Evolutionary conservation across 345 rosid species (phyloP), one percentile per base, ranked within the genome.

Genomic region (Hevea brasiliensis): DNA sequence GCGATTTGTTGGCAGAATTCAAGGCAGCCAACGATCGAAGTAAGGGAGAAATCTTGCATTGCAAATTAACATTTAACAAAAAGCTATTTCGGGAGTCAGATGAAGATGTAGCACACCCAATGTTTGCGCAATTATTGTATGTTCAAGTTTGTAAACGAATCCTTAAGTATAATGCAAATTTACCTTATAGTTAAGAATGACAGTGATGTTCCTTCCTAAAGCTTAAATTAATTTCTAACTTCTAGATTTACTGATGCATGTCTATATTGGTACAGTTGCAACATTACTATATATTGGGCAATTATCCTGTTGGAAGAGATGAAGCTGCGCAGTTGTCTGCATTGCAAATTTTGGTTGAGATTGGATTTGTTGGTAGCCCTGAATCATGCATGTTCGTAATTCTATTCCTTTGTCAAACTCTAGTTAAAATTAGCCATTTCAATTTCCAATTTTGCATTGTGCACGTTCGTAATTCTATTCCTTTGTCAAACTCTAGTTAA

Each of bases 281-380:
- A 84, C 99, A 95, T 85, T 98, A 95, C 80, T 95, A 95, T 77
- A 83, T 92, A 68, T 78, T 87, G 84, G 99, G 99, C 70, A 92
- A 92, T 82, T 95, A 92, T 87, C 99, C 99, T 54, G 97, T 95
- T 75, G 99, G 98, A 76, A 90, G 98, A 83, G 99, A 95, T 81
- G 98, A 89, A 87, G 98, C 98, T 81, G 98, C 97, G 8, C 98
- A 92, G 80, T 80, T 95, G 73, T 95, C 96, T 74, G 99, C 98
- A 40, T 82, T 95, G 81, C 99, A 95, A 74, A 95, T 95, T 76
- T 85, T 95, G 74, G 96, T 89, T 73, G 99, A 92, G 72, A 87
- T 92, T 82, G 99, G 99, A 72, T 87, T 82, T 88, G 86, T 89
- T 77, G 84, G 75, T 81, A 89, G 80, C 78, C 98, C 98, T 14